These are phyloP conservation scores for Phyllosticta citriasiana DNA, from an alignment of 2,329 filamentous ascomycete genomes.

Conservation along the genomic window DNA sequence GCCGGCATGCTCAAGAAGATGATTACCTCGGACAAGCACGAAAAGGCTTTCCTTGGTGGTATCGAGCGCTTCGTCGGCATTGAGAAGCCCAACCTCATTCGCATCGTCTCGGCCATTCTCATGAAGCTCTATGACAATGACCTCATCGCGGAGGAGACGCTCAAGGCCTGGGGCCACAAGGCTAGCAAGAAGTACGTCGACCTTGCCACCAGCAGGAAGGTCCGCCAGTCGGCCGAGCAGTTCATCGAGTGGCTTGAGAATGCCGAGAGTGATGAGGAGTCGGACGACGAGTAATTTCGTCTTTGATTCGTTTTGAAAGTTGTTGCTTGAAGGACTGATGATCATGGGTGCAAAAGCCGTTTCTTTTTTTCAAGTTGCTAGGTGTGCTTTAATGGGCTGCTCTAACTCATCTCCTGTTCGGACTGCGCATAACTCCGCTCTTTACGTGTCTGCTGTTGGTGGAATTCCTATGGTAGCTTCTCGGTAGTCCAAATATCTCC, in stretches of 20 bases:
- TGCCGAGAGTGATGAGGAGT: slow-evolving; percentile 64
- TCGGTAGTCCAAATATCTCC: background rate
- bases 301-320: background rate
- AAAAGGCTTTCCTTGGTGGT: slow-evolving; percentile 91
- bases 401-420: background rate
- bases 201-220: slow-evolving; percentile 79
- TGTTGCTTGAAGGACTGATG: background rate
- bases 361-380: background rate
- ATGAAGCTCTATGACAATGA: slow-evolving; percentile 87
- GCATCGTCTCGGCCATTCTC: slow-evolving; percentile 74
- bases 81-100: slow-evolving; percentile 68
- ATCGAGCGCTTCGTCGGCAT: slow-evolving; percentile 86
- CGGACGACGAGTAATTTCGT: slow-evolving; percentile 24
- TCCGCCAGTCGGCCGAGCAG: slow-evolving; percentile 85
- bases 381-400: background rate
- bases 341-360: background rate
- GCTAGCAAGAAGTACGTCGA: slow-evolving; percentile 99
- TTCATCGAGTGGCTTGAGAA: slow-evolving; percentile 92
- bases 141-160: slow-evolving; percentile 75
- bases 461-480: background rate
- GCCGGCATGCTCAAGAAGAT: slow-evolving; percentile 85
- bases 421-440: slow-evolving; percentile 3
- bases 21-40: slow-evolving; percentile 81
- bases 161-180: slow-evolving; percentile 85
- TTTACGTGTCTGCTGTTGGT: background rate